Evolutionary conservation across 768 basidiomycete genomes (phyloP), one percentile per base, ranked within the genome.

Genomic region (Stropharia rugosoannulata): DNA sequence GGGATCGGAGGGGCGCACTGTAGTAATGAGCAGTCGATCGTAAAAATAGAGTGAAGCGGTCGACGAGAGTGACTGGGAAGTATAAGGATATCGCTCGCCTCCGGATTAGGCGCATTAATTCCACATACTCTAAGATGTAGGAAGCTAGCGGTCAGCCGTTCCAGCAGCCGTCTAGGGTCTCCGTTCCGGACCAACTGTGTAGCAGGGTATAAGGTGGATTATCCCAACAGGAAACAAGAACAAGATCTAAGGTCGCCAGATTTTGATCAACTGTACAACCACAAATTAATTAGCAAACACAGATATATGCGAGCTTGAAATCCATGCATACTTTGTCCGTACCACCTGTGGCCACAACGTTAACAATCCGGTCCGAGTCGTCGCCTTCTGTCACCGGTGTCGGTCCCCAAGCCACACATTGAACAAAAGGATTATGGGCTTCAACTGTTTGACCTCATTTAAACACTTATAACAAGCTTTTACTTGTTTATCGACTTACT

Each of bases 341-440:
- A 49, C 85, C 84, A 36, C 85, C 85, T 36, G 87, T 82, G 42
- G 86, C 85, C 47, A 87, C 77, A 22, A 87, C 86, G 60, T 87
- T 88, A 51, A 87, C 80, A 57, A 86, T 63, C 68, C 87, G 86
- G 66, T 84, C 84, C 9, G 71, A 68, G 35, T 73, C 82, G 64
- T 67, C 72, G 55, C 60, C 66, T 62, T 70, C 68, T 25, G 69
- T 61, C 0, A 71, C 67, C 8, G 65, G 68, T 44, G 73, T 68
- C 27, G 78, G 75, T 38, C 90, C 92, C 93, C 93, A 95, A 12
- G 87, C 79, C 53, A 95, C 80, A 18, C 85, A 87, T 29, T 86
- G 82, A 11, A 95, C 87, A 65, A 94, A 93, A 65, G 92, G 89
- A 29, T 80, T 81, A 68, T 95, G 94, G 3, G 94, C 93, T 61